Base-by-base conservation (phyloP, 2,329 filamentous ascomycete species). In the Fusarium nygamai region DNA sequence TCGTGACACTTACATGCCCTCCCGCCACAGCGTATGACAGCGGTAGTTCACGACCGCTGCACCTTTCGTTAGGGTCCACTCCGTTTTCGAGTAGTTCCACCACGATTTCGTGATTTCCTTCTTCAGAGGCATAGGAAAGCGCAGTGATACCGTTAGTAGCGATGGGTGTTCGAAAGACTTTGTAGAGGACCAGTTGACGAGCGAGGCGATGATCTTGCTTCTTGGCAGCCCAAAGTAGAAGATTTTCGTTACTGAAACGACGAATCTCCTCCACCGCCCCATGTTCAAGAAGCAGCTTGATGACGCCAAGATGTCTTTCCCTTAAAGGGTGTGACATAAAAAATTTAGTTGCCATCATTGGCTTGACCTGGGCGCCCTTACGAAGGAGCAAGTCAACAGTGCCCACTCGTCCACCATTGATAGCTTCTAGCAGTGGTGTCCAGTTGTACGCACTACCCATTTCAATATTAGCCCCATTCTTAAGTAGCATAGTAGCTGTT, bases 361-460 rank as follows among this genome's bases (percentile, higher is more conserved):
- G 43, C 43, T 27, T 8, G 16, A 44, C 43, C 16, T 2, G 0
- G n/a, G 43, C n/a, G 6, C 43, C 24, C 6, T 19, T 19, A 19
- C 0, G 43, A 0, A 44, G 43, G 43, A 44, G 43, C 24, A 27
- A 44, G 24, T 27, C 24, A 27, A 44, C 43, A 27, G 27, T 27
- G 43, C 43, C 43, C 6, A 44, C 10, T 44, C 43, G 43, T 27
- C 43, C 43, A 27, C 2, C 0, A 5, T 27, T 0, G 43, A 44
- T 12, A 44, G 43, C 43, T 8, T 19, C 0, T 6, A 44, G 10
- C 10, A 44, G 6, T 12, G 43, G n/a, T 19, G n/a, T 19, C 43
- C 43, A 44, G 0, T 1, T 0, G 1, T n/a, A n/a, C n/a, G n/a
- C n/a, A n/a, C n/a, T n/a, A 17, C 16, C 0, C 5, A 4, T 5